Evolutionary conservation across 768 basidiomycete species (phyloP), one percentile per base, ranked within the genome.

Genomic region (Filobasidium floriforme): DNA sequence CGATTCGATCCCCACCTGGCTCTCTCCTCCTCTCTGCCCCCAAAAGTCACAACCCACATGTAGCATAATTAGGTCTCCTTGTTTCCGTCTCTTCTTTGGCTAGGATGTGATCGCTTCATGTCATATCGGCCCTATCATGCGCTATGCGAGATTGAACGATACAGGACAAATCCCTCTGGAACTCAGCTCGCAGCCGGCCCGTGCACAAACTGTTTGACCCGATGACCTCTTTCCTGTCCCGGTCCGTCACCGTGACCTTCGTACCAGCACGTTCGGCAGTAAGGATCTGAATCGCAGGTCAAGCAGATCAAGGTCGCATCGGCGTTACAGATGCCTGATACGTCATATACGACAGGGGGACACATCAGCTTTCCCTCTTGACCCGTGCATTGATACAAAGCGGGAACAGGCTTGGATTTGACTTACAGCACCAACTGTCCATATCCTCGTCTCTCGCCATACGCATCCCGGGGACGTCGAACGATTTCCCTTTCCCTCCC

Each of bases 201-300:
- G 9, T 37, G 32, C n/a, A 26, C 54, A 57, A 57, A 57, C 54
- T 57, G 12, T 57, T 57, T 32, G 22, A 32, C 54, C 7, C 54
- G 54, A 57, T 57, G 54, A 24, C 54, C 54, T 24, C 26, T 57
- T 32, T 57, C 54, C 24, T 57, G 15, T 7, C 54, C 54, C 6
- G 54, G 54, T 7, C n/a, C 54, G 29, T 57, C 54, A 2, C 54
- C 54, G 26, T 57, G 54, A 14, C 54, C 54, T 57, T 57, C 54
- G 54, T 22, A 19, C 54, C 54, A 57, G 26, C 54, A 57, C 22
- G 54, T 7, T 57, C 26, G 54, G 24, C 54, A 57, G 26, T 24
- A 57, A 26, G 54, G 54, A 15, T 57, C 54, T 24, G 22, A 26
- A 32, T 57, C 54, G 54, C 54, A 57, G 18, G 24, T 32, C 54